Evolutionary conservation across 73 alveolate species (phyloP), one percentile per base, ranked within the genome.

Genomic region (Paraurostyla sp.): DNA sequence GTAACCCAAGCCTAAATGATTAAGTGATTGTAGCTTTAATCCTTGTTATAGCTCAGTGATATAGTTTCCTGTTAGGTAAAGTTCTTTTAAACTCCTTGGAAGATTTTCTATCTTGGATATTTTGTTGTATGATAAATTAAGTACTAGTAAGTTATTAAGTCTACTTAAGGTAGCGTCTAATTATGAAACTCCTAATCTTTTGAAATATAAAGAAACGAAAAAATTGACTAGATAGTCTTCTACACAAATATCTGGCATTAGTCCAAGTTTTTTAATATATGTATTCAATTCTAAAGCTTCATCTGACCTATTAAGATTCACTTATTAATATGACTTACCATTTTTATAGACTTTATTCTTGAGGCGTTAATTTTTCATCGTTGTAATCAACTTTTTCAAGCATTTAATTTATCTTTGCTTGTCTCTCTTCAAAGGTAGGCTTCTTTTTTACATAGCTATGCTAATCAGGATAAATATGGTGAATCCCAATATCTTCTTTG

Each of bases 201-300:
- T 41, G 43, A 83, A 83, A 46, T 60, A 83, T n/a, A 83, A 76
- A 42, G 85, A 30, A 13, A 30, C 54, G 49, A 83, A 83, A 85
- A 83, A 83, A 27, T 83, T 60, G n/a, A 60, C 50, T 15, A 83
- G 60, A 59, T 83, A 83, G 35, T 62, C 76, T 20, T 60, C 7
- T 18, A 40, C 45, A 60, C 92, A 83, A 11, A 63, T 63, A 16
- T 83, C 92, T 45, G 92, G 92, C 92, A 83, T 83, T 20, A 63
- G 23, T 18, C 92, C 92, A 1, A 83, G 60, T 29, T 83, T 83
- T 46, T 83, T 83, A 0, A 83, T 49, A 33, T 83, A 65, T n/a
- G 76, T 45, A 42, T 27, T 41, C 49, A 83, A 33, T 62, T 83
- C 92, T 3, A 83, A 33, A 0, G 92, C 80, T 46, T 83, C 92